Evolutionary conservation across 73 alveolate species (phyloP).

Genomic region (Tetrahymena borealis): DNA sequence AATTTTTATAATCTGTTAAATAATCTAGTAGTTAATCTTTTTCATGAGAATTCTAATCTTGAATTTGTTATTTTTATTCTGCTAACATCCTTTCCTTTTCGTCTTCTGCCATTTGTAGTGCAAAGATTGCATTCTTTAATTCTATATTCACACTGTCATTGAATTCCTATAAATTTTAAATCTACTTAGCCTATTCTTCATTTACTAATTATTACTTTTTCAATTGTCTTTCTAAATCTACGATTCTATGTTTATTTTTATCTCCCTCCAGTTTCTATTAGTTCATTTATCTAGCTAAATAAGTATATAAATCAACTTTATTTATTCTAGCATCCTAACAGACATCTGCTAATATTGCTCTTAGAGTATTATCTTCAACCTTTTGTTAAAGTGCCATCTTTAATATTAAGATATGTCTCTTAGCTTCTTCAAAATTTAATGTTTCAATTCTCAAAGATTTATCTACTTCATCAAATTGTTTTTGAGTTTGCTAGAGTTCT

Average conservation of each 20-base stretch:
- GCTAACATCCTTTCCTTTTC: neutral
- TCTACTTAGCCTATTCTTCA: neutral
- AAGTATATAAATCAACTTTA: neutral
- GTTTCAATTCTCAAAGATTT: neutral
- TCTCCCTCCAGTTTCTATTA: neutral
- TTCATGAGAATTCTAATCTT: neutral
- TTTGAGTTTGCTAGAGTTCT: neutral
- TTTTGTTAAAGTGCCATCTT: neutral
- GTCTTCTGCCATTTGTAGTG: neutral
- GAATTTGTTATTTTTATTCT: neutral
- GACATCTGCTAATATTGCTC: neutral
- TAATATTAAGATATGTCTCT: neutral
- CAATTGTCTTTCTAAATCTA: neutral
- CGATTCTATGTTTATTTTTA: neutral
- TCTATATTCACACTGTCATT: neutral
- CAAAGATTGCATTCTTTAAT: neutral
- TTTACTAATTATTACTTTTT: neutral
- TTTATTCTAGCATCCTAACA: neutral
- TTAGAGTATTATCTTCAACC: neutral
- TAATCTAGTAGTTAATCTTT: neutral
- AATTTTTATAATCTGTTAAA: neutral
- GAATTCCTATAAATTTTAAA: neutral
- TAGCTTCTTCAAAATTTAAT: neutral
- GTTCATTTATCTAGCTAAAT: neutral
- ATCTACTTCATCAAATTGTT: neutral